Evolutionary conservation across 2,329 filamentous ascomycete genomes (phyloP).

Genomic region (Fusarium albidum): DNA sequence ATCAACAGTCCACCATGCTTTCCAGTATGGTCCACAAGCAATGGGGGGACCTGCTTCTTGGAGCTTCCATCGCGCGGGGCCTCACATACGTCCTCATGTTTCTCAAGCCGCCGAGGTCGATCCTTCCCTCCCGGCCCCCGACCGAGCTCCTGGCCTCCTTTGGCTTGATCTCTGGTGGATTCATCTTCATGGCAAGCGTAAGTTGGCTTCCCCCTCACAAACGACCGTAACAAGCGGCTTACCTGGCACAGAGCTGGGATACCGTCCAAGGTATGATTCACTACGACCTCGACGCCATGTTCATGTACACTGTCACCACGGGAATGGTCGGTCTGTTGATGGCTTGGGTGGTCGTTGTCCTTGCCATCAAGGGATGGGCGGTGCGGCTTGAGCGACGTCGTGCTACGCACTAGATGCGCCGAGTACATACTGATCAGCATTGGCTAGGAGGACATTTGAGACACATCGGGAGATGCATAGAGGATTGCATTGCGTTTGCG

Average conservation of each 20-base stretch:
- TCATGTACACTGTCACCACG: constrained; percentile 88
- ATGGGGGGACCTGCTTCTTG: constrained; percentile 87
- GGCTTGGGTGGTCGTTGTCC: constrained; percentile 80
- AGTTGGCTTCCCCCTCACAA: constrained; percentile 48
- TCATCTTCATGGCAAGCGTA: constrained; percentile 92
- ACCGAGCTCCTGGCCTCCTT: constrained; percentile 90
- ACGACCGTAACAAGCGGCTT: constrained; percentile 29
- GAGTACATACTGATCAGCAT: background rate
- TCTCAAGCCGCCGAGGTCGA: constrained; percentile 80
- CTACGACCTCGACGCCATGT: constrained; percentile 87
- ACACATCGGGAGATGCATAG: constrained; percentile 4
- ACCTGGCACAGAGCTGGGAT: constrained; percentile 68
- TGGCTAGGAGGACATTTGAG: background rate
- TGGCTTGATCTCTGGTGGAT: constrained; percentile 84
- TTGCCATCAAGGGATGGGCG: constrained; percentile 91
- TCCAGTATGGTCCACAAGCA: constrained; percentile 94
- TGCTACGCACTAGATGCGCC: constrained; percentile 2
- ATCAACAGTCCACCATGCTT: constrained; percentile 83
- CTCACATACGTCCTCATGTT: constrained; percentile 84
- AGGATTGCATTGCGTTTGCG: constrained; percentile 7
- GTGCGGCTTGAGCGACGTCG: constrained; percentile 53
- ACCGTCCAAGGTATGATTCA: constrained; percentile 79
- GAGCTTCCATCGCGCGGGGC: constrained; percentile 79
- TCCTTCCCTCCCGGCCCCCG: constrained; percentile 83
- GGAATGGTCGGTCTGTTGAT: constrained; percentile 84